Evolutionary conservation across 441 rosid species (phyloP).

Genomic region (Erysimum cheiri): DNA sequence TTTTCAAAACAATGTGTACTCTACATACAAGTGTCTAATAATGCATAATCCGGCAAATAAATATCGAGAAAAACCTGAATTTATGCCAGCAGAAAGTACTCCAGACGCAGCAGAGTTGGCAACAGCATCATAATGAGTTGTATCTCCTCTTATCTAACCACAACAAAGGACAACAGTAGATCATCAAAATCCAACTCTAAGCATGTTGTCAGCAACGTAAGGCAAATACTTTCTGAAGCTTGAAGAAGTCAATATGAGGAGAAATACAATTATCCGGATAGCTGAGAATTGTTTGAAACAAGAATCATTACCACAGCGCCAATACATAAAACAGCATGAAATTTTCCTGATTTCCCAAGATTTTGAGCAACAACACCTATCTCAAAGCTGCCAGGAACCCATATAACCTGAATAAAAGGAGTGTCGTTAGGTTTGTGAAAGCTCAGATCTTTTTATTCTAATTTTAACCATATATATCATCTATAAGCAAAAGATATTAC

Average conservation of each 20-base stretch:
- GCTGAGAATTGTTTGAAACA: neutral
- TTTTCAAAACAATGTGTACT: constrained; percentile 4
- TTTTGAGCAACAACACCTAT: constrained; percentile 79
- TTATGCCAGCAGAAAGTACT: constrained; percentile 92
- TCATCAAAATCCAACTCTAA: constrained; percentile 31
- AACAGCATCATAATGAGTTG: constrained; percentile 95
- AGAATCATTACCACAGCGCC: constrained; percentile 94
- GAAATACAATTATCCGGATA: neutral
- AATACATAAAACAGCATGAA: constrained; percentile 78
- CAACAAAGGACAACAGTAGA: constrained; percentile 27
- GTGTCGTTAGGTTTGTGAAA: constrained; percentile 25
- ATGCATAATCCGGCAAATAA: neutral
- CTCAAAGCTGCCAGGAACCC: constrained; percentile 99
- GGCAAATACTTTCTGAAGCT: neutral
- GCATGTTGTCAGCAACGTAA: neutral
- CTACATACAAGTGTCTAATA: neutral
- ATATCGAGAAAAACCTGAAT: constrained; percentile 62
- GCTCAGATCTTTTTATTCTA: constrained; percentile 2
- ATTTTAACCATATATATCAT: neutral
- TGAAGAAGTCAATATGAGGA: constrained; percentile 2
- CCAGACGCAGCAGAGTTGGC: constrained; percentile 96
- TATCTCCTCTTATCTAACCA: constrained; percentile 89
- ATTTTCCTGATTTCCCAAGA: constrained; percentile 79
- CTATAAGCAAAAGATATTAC: constrained; percentile 45
- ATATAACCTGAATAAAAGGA: constrained; percentile 65